These are phyloP conservation scores for Pyrus communis DNA, from an alignment of 306 rosid genomes.

Conservation along the genomic window DNA sequence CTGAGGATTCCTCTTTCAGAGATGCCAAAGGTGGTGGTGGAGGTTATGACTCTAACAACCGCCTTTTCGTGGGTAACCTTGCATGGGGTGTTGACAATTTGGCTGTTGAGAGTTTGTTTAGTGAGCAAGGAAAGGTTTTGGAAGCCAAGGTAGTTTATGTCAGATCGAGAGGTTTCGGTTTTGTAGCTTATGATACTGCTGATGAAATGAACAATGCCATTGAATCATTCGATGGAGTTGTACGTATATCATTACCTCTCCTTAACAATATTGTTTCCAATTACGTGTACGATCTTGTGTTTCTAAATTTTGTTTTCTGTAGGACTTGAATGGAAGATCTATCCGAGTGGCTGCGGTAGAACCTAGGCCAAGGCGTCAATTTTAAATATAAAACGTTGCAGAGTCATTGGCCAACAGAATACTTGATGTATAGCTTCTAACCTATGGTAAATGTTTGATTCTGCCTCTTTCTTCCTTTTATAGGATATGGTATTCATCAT, in stretches of 20 bases:
- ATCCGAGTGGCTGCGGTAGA: slow-evolving; percentile 68
- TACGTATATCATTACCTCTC: slow-evolving; percentile 29
- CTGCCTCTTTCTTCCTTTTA: too few relatives aligned
- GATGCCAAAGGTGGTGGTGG: slow-evolving; percentile 21
- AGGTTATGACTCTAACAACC: slow-evolving; percentile 32
- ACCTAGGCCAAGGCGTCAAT: slow-evolving; percentile 56
- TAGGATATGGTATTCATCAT: too few relatives aligned
- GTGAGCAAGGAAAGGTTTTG: slow-evolving; percentile 70
- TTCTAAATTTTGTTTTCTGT: slow-evolving; percentile 20
- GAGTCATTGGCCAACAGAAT: too few relatives aligned
- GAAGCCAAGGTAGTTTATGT: slow-evolving; percentile 92
- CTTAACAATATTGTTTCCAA: background rate
- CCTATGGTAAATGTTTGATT: background rate
- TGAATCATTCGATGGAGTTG: slow-evolving; percentile 72
- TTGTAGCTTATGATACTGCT: slow-evolving; percentile 61
- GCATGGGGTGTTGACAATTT: slow-evolving; percentile 88
- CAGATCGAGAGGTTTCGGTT: slow-evolving; percentile 90
- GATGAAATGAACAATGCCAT: slow-evolving; percentile 72
- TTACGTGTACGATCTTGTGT: background rate
- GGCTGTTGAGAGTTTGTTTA: slow-evolving; percentile 65
- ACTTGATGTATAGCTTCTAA: slow-evolving; percentile 16
- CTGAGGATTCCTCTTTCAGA: slow-evolving; percentile 36
- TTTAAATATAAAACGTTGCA: slow-evolving; percentile 26
- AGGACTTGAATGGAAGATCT: slow-evolving; percentile 86
- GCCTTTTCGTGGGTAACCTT: slow-evolving; percentile 81